phyloP scores from a whole-genome alignment of 225 moss, liverwort and hornwort genomes.

The Sphagnum contortum region DNA sequence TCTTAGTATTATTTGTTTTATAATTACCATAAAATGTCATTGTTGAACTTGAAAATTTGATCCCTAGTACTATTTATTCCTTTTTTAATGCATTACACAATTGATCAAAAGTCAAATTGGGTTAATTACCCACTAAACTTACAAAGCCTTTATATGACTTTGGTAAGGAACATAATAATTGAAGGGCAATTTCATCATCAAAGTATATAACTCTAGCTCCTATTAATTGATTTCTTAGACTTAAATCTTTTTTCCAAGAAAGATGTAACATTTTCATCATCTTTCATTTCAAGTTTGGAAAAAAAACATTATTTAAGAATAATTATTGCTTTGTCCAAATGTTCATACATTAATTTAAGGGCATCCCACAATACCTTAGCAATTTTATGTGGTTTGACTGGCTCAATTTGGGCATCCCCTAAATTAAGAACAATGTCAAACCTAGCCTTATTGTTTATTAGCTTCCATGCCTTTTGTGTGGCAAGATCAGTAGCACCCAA shows the following conservation, averaged over 20 bases:
- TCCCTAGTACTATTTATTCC: neutral
- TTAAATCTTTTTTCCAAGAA: neutral
- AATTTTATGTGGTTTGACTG: no score
- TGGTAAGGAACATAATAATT: constrained; percentile 1
- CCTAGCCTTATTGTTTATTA: no score
- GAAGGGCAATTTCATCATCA: neutral
- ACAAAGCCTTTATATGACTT: constrained; percentile 2
- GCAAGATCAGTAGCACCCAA: no score
- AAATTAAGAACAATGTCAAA: no score
- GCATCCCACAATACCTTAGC: no score
- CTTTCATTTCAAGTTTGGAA: neutral
- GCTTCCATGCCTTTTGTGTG: no score
- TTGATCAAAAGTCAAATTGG: neutral
- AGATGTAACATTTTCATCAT: neutral
- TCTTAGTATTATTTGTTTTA: neutral
- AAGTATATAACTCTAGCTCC: neutral
- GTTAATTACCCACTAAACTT: neutral
- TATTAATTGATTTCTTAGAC: neutral
- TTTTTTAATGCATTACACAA: neutral
- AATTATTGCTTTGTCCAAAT: neutral
- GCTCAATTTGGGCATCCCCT: no score
- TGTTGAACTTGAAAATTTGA: neutral
- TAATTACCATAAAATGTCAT: neutral
- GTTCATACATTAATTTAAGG: no score
- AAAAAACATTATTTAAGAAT: neutral